Evolutionary conservation across 495 filamentous ascomycete species (phyloP).

Genomic region (Friedmanniomyces simplex): DNA sequence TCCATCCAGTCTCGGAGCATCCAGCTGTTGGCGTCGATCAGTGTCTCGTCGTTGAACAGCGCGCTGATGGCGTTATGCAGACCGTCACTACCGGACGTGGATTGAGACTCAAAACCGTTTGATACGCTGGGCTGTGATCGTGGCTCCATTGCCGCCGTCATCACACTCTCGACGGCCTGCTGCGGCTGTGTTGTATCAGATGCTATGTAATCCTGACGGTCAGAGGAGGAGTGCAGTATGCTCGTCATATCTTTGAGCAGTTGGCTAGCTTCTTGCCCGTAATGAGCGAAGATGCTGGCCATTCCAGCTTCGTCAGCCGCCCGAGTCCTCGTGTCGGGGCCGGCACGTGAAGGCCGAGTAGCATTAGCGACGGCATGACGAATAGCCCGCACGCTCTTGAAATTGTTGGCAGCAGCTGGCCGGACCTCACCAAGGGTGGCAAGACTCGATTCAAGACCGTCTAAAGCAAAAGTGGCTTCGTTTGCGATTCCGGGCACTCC

Average conservation of each 20-base stretch:
- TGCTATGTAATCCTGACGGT: background rate
- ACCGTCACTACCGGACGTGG: background rate
- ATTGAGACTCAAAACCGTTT: background rate
- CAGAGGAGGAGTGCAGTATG: background rate
- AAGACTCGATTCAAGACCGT: background rate
- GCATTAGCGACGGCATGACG: background rate
- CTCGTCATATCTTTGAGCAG: background rate
- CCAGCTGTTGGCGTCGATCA: background rate
- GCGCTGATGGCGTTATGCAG: background rate
- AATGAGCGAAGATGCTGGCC: background rate
- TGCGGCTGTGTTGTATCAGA: background rate
- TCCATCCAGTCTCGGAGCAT: background rate
- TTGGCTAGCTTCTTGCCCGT: background rate
- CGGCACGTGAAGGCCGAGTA: background rate
- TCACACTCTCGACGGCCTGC: background rate
- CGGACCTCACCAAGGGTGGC: background rate
- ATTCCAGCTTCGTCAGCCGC: too few relatives aligned
- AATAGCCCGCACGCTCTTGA: background rate
- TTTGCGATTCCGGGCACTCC: background rate
- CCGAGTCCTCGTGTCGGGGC: too few relatives aligned
- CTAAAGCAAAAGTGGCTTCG: background rate
- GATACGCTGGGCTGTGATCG: background rate
- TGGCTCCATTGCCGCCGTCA: background rate
- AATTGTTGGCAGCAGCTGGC: background rate
- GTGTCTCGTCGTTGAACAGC: background rate